Percentiles rank a stretch among this genome's conserved stretches.
Conservation (phyloP, 2,329 filamentous ascomycete species). For the Diaporthe batatas region DNA sequence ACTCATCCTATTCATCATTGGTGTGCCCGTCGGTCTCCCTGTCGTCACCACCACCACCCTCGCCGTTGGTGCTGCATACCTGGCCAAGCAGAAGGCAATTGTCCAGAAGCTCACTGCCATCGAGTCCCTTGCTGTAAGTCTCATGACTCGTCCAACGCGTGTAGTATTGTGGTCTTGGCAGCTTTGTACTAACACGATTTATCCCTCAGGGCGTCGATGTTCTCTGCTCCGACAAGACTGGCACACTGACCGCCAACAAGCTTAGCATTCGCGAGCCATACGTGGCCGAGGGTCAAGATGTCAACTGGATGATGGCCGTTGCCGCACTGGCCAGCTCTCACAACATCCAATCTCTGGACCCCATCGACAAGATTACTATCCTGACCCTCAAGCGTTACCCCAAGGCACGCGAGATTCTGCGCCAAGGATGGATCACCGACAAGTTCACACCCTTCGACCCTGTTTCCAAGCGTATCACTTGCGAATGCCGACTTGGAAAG, state of each 20-base stretch:
- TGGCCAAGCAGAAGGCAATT: slow-evolving; percentile 83
- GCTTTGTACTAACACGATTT: background rate
- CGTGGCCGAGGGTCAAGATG: slow-evolving; percentile 80
- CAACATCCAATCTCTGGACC: slow-evolving; percentile 83
- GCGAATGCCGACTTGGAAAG: slow-evolving; percentile 76
- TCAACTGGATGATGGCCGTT: slow-evolving; percentile 89
- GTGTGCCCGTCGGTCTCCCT: slow-evolving; percentile 84
- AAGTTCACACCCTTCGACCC: slow-evolving; percentile 85
- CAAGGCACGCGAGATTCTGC: slow-evolving; percentile 81
- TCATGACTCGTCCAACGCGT: background rate
- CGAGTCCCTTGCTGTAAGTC: slow-evolving; percentile 66
- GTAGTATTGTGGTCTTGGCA: no score
- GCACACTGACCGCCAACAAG: slow-evolving; percentile 82
- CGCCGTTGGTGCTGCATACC: slow-evolving; percentile 81
- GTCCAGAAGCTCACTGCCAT: slow-evolving; percentile 68
- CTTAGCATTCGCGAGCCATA: slow-evolving; percentile 82
- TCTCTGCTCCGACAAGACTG: slow-evolving; percentile 86
- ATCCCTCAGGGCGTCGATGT: slow-evolving; percentile 73
- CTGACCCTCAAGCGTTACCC: slow-evolving; percentile 82
- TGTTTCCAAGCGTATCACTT: slow-evolving; percentile 83
- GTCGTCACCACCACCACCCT: slow-evolving; percentile 84
- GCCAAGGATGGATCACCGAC: slow-evolving; percentile 81
- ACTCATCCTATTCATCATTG: slow-evolving; percentile 80
- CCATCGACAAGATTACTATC: slow-evolving; percentile 84
- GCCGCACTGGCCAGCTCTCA: slow-evolving; percentile 82